Base-by-base conservation (phyloP, 108 stramenopile genomes). In the Schizochytrium sp. region DNA sequence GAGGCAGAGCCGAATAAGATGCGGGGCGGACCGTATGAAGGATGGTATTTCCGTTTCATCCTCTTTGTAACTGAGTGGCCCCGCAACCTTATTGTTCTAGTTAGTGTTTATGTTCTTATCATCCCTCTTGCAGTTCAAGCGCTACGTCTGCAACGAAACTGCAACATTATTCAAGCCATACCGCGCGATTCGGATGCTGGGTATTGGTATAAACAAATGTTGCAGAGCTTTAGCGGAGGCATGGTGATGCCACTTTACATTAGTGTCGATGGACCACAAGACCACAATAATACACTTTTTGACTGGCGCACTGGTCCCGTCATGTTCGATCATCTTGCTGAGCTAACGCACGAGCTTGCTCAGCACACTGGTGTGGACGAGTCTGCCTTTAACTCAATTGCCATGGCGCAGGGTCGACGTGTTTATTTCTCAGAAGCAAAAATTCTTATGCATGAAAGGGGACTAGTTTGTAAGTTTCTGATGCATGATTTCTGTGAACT, bases 11-110 rank as follows among this genome's bases (percentile, higher is more conserved):
- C n/a, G 28, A 47, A 55, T 53, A 10, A 28, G 45, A 49, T 55
- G 76, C 76, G 76, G 50, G 76, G 76, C 5, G 76, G 76, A n/a
- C 76, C 76, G 5, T 83, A 83, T 53, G 40, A 49, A 38, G 76
- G 76, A 50, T 55, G 50, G 53, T 83, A 83, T 53, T 83, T 83
- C 28, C 49, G 55, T 47, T 55, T 83, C 28, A 55, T 83, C 15
- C 47, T 55, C 50, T 55, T 55, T 49, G 53, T 83, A 8, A 83
- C 76, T n/a, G 40, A 55, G 47, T 83, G 76, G 76, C 76, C 76
- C 10, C 53, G 76, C 0, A 83, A 83, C 53, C 13, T 83, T 0
- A 83, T 83, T 55, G 47, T 38, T 17, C 76, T 83, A n/a, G 47
- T 50, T 10, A 10, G 50, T 47, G 50, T 83, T 5, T 83, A 83